Evolutionary conservation across 257 asterid genomes (phyloP).

Genomic region (Striga asiatica): DNA sequence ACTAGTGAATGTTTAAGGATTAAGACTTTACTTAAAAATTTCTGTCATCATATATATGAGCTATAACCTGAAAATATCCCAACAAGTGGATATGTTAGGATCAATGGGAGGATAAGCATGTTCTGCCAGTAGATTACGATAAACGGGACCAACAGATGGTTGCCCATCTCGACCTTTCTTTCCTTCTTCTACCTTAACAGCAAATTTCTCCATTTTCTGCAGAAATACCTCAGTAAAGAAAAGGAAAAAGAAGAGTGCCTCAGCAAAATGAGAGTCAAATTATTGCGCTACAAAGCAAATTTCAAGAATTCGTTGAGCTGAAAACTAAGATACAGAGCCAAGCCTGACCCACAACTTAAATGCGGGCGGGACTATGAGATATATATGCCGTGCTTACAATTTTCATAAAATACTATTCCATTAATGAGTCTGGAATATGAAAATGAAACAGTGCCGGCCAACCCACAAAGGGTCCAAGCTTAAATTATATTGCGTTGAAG

Average conservation of each 20-base stretch:
- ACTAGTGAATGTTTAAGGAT: too few relatives aligned
- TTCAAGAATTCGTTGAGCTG: background rate
- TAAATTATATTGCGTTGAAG: background rate
- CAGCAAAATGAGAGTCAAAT: background rate
- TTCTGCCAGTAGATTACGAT: too few relatives aligned
- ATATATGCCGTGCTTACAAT: too few relatives aligned
- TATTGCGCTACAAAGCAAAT: too few relatives aligned
- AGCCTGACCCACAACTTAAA: conserved; percentile 13
- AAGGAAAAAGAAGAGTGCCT: too few relatives aligned
- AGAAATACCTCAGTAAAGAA: background rate
- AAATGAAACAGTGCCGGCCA: conserved; percentile 1
- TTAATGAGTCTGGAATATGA: background rate
- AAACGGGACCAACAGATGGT: too few relatives aligned
- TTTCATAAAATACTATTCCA: background rate
- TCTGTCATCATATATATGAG: too few relatives aligned
- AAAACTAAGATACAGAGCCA: background rate
- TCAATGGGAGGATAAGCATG: too few relatives aligned
- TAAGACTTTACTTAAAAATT: too few relatives aligned
- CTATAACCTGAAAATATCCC: background rate
- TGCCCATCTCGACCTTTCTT: conserved; percentile 18
- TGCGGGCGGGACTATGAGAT: background rate
- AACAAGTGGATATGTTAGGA: too few relatives aligned
- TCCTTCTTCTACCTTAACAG: too few relatives aligned
- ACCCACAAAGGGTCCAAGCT: too few relatives aligned
- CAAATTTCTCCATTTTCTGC: conserved; percentile 9